These are phyloP conservation scores for Hypericum androsaemum DNA, from an alignment of 345 rosid species.

Conservation along the genomic window DNA sequence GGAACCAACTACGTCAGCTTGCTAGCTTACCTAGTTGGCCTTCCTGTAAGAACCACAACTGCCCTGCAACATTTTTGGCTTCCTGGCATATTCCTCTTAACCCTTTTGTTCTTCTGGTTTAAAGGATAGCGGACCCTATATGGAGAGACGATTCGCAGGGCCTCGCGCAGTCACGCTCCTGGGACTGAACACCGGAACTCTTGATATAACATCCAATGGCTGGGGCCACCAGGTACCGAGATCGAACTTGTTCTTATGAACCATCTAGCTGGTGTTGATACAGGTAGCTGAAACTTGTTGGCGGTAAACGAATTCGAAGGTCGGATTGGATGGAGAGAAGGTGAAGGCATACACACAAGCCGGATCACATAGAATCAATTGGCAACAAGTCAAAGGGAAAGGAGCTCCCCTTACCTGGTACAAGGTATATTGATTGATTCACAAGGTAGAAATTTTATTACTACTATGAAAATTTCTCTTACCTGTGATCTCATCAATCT, in stretches of 20 bases:
- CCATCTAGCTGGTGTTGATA: neutral
- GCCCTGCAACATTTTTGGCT: neutral
- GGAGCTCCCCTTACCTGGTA: constrained; percentile 58
- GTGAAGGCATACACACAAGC: constrained; percentile 28
- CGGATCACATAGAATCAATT: constrained; percentile 39
- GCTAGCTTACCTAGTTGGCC: constrained; percentile 50
- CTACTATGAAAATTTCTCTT: too few species aligned
- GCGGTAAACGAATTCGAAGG: constrained; percentile 22
- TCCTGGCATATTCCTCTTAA: neutral
- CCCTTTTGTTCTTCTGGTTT: neutral
- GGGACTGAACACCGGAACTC: constrained; percentile 72
- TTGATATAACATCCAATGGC: constrained; percentile 45
- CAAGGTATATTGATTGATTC: constrained; percentile 43
- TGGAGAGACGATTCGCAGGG: constrained; percentile 72
- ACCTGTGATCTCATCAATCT: constrained; percentile 7
- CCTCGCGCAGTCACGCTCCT: constrained; percentile 50
- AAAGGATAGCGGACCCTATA: constrained; percentile 86
- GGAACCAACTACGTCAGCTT: constrained; percentile 50
- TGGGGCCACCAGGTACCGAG: constrained; percentile 67
- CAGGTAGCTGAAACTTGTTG: neutral
- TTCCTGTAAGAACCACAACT: constrained; percentile 37
- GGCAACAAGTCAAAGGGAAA: constrained; percentile 29
- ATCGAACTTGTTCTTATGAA: neutral
- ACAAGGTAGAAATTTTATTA: neutral
- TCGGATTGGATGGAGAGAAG: constrained; percentile 56